Evolutionary conservation across 2,329 filamentous ascomycete species (phyloP).

Genomic region (Venturia pyrina): DNA sequence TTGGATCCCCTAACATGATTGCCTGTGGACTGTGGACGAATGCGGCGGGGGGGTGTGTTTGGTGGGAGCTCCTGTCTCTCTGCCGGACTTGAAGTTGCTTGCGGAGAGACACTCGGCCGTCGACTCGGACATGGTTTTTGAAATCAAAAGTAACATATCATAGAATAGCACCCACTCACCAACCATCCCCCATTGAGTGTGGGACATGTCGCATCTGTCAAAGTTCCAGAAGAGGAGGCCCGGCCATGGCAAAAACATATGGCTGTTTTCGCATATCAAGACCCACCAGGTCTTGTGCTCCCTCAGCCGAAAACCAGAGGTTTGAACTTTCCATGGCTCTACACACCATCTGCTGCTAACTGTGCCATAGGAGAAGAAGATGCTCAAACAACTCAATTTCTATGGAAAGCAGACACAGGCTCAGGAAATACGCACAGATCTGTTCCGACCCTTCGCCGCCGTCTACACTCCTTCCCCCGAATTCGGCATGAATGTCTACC

Average conservation of each 20-base stretch:
- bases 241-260: constrained; percentile 44
- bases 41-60: background rate
- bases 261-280: constrained; percentile 50
- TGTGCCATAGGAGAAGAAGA: constrained; percentile 34
- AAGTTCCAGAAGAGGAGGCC: background rate
- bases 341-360: constrained; percentile 3
- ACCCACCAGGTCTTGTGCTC: constrained; percentile 58
- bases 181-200: background rate
- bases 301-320: constrained; percentile 44
- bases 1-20: background rate
- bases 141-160: background rate
- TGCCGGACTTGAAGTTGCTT: background rate
- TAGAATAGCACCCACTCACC: background rate
- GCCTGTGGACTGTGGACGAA: background rate
- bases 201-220: constrained; percentile 1
- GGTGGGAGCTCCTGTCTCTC: background rate
- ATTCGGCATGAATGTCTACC: constrained; percentile 45
- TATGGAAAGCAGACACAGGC: constrained; percentile 55
- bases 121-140: background rate
- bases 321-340: constrained; percentile 23
- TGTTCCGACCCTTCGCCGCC: constrained; percentile 52
- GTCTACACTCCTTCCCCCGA: constrained; percentile 42
- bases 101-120: background rate
- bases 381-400: constrained; percentile 49
- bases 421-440: constrained; percentile 47